These are phyloP conservation scores for Porogramme epimiltina DNA, from an alignment of 1,284 basidiomycete species.

Conservation along the genomic window DNA sequence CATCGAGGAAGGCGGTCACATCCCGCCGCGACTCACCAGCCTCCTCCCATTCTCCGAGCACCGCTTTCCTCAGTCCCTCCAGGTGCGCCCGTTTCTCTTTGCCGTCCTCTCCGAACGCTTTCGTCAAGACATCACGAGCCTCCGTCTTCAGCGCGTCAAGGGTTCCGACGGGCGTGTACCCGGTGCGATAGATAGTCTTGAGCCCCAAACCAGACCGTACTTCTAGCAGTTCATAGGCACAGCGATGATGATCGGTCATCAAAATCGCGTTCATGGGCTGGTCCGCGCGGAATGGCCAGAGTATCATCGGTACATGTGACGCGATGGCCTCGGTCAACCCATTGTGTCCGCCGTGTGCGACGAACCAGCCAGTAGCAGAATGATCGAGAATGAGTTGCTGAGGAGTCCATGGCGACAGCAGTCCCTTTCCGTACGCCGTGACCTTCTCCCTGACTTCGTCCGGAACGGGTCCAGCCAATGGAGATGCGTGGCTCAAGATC, in stretches of 20 bases:
- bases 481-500: conserved; percentile 22
- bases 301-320: conserved; percentile 26
- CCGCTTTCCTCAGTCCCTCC: conserved; percentile 4
- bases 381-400: conserved; percentile 26
- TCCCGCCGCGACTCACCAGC: conserved; percentile 2
- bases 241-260: conserved; percentile 20
- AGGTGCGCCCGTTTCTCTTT: conserved; percentile 18
- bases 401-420: conserved; percentile 22
- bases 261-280: conserved; percentile 28
- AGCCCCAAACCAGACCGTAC: conserved; percentile 24
- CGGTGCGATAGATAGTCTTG: conserved; percentile 20
- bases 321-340: conserved; percentile 21
- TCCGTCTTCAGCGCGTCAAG: conserved; percentile 21
- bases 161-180: conserved; percentile 16
- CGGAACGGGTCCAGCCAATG: too few species aligned
- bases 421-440: conserved; percentile 11
- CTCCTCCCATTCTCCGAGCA: conserved; percentile 12
- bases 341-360: conserved; percentile 25
- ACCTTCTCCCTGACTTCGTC: conserved; percentile 17
- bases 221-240: conserved; percentile 29
- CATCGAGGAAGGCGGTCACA: not conserved
- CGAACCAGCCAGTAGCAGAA: conserved; percentile 25
- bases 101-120: conserved; percentile 23
- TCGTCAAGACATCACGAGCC: conserved; percentile 11
- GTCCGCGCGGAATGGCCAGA: conserved; percentile 28